Evolutionary conservation across 495 filamentous ascomycete species (phyloP).

Genomic region (Penicillium odoratum): DNA sequence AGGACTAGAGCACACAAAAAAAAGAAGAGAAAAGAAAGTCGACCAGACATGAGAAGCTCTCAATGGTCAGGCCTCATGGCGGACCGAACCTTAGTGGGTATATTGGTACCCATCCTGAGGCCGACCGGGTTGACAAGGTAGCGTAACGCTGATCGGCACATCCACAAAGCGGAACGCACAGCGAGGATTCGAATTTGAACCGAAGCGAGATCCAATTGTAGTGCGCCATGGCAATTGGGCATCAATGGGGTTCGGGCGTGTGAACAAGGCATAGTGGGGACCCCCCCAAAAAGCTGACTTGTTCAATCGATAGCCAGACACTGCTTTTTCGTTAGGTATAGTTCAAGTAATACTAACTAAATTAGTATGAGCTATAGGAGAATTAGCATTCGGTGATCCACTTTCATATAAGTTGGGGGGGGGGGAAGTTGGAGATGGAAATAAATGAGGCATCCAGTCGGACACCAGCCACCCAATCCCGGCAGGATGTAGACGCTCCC

Average conservation of each 20-base stretch:
- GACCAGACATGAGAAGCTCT: conserved; percentile 12
- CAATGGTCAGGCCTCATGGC: conserved; percentile 11
- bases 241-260: conserved; percentile 37
- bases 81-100: conserved; percentile 33
- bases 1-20: conserved; percentile 8
- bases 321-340: conserved; percentile 10
- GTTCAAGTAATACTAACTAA: background rate
- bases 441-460: conserved; percentile 7
- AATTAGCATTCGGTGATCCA: conserved; percentile 3
- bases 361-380: background rate
- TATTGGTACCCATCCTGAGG: conserved; percentile 33
- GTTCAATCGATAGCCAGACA: conserved; percentile 36
- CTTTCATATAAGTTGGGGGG: background rate
- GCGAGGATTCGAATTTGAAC: conserved; percentile 28
- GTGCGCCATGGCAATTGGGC: conserved; percentile 41
- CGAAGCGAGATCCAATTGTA: conserved; percentile 33
- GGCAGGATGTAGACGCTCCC: background rate
- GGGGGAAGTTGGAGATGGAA: background rate
- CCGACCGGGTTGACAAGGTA: conserved; percentile 16
- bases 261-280: conserved; percentile 24
- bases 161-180: conserved; percentile 25
- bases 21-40: conserved; percentile 1
- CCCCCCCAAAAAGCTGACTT: conserved; percentile 34
- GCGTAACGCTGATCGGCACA: conserved; percentile 23
- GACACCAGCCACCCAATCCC: conserved; percentile 4